Conservation (phyloP, 176 grass and related monocot genomes). For the bread wheat (Triticum aestivum) region IWGSC_CS_RefSeq_v2.1 NC_057800.1:601941245-601941744, state of each 20-base stretch:
- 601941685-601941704: background rate
- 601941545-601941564: background rate
- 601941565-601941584: background rate
- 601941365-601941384: background rate
- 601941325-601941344: too few relatives aligned
- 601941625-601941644: background rate
- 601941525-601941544: background rate
- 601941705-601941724: background rate
- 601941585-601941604: background rate
- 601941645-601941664: too few relatives aligned
- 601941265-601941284: background rate
- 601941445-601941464: background rate
- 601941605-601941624: constrained; percentile 3
- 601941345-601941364: background rate
- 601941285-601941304: background rate
- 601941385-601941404: constrained; percentile 1
- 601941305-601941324: too few relatives aligned
- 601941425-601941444: background rate
- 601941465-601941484: background rate
- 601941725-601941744: background rate
- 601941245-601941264: constrained; percentile 1
- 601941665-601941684: background rate
- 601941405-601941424: background rate
- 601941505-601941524: background rate
- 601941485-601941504: constrained; percentile 3